Base-by-base conservation (phyloP, 768 basidiomycete genomes). In the Myochromella boudieri region DNA sequence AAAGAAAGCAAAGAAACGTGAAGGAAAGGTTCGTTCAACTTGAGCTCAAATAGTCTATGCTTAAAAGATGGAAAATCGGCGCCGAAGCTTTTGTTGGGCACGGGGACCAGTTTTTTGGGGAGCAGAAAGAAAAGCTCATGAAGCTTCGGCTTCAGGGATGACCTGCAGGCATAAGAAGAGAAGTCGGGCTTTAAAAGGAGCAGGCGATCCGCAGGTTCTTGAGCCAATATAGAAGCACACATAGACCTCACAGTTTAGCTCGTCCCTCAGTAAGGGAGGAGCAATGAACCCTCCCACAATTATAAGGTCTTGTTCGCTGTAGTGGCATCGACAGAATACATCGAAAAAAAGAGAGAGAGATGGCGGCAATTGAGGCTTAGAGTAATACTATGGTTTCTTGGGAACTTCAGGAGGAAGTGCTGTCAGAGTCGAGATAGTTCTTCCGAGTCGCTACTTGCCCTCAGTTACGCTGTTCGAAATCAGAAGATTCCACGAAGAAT, bases 161-260 rank as follows among this genome's bases (percentile, higher is more conserved):
- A 37, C 34, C 44, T 49, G 40, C 28, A 44, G 37, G 46, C 55
- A 37, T 39, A 37, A 18, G 51, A 49, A 49, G 36, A 36, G 42
- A 46, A 48, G 44, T 42, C 45, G 49, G 46, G 10, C 27, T 22
- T 44, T 51, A 37, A 55, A 59, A 56, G 58, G 20, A 45, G 39
- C 47, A 49, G 36, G 32, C 39, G 58, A 60, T 60, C 54, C 56
- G 51, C 58, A 24, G 43, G 24, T 22, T 33, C 24, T 21, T 46
- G 39, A 49, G 36, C 48, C 31, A 58, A 26, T 27, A 55, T 53
- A 47, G 59, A 60, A 60, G 53, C 31, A 29, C 25, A 34, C 15
- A 10, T 26, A 7, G 27, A 25, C 15, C 12, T 33, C 11, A 9
- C 22, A 28, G 32, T 34, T 26, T 33, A 7, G n/a, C 27, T 41